phyloP scores from a whole-genome alignment of 441 rosid species.

The Bruguiera hainesii region DNA sequence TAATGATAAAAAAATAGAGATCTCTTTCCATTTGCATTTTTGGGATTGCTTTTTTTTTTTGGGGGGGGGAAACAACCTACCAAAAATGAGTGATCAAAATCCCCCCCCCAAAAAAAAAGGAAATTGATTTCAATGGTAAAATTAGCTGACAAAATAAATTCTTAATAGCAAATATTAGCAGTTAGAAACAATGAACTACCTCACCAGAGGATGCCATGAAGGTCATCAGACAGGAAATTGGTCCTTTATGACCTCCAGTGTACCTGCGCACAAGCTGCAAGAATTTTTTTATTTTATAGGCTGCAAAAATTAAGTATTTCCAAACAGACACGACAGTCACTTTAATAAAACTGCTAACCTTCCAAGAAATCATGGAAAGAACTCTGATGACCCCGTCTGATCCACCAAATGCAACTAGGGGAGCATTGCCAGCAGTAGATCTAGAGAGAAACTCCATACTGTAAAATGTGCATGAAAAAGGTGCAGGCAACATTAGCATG shows the following conservation, averaged over 20 bases:
- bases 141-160: background rate
- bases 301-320: constrained; percentile 18
- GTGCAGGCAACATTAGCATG: background rate
- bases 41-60: no score
- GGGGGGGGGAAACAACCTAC: no score
- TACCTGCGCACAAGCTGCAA: constrained; percentile 93
- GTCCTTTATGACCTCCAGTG: constrained; percentile 97
- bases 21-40: no score
- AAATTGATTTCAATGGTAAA: background rate
- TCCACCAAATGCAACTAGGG: constrained; percentile 97
- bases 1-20: no score
- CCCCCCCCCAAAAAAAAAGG: background rate
- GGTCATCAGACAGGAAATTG: constrained; percentile 92
- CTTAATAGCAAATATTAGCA: constrained; percentile 6
- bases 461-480: constrained; percentile 22
- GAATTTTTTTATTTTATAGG: background rate
- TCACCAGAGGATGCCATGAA: constrained; percentile 97
- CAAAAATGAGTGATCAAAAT: no score
- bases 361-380: constrained; percentile 99
- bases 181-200: constrained; percentile 43
- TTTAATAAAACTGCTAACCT: constrained; percentile 45
- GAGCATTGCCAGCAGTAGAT: constrained; percentile 83
- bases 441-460: constrained; percentile 95
- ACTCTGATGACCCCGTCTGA: constrained; percentile 98
- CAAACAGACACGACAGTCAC: constrained; percentile 15